Evolutionary conservation across 768 basidiomycete species (phyloP).

Genomic region (Pleurotus platypus): DNA sequence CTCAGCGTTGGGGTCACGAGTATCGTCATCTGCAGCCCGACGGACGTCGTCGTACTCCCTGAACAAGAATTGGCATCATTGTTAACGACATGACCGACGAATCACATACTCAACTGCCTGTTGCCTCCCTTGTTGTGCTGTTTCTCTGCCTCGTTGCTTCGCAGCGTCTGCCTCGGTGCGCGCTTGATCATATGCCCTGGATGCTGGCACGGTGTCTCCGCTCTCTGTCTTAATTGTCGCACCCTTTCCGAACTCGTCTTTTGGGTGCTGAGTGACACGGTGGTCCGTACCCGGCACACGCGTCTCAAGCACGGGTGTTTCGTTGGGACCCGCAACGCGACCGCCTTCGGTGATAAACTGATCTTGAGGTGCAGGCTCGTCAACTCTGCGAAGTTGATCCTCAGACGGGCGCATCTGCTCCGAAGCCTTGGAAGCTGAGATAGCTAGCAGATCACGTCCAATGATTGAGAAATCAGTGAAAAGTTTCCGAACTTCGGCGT

Average conservation of each 20-base stretch:
- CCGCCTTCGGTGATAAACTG: conserved; percentile 55
- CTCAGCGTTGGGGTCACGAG: background rate
- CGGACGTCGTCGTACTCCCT: background rate
- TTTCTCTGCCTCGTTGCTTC: background rate
- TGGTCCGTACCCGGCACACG: conserved; percentile 25
- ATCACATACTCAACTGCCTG: background rate
- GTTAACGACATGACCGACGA: too few relatives aligned
- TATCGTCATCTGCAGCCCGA: background rate
- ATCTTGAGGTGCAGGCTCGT: conserved; percentile 65
- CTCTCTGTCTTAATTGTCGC: conserved; percentile 27
- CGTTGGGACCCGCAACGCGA: conserved; percentile 22
- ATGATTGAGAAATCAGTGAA: conserved; percentile 72
- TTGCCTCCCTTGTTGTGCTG: background rate
- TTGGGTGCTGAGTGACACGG: background rate
- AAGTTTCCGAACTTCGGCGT: conserved; percentile 89
- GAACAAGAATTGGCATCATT: too few relatives aligned
- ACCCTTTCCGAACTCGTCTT: background rate
- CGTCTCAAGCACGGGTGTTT: conserved; percentile 30
- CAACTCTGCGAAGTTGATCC: conserved; percentile 57
- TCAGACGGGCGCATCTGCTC: conserved; percentile 61
- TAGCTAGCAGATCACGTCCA: conserved; percentile 80
- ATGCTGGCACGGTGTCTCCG: conserved; percentile 23
- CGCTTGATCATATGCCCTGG: conserved; percentile 10
- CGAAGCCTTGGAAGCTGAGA: conserved; percentile 66
- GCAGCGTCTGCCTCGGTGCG: background rate